Evolutionary conservation across 1,284 basidiomycete species (phyloP), one percentile per base, ranked within the genome.

Genomic region (Phellinidium pouzarii): DNA sequence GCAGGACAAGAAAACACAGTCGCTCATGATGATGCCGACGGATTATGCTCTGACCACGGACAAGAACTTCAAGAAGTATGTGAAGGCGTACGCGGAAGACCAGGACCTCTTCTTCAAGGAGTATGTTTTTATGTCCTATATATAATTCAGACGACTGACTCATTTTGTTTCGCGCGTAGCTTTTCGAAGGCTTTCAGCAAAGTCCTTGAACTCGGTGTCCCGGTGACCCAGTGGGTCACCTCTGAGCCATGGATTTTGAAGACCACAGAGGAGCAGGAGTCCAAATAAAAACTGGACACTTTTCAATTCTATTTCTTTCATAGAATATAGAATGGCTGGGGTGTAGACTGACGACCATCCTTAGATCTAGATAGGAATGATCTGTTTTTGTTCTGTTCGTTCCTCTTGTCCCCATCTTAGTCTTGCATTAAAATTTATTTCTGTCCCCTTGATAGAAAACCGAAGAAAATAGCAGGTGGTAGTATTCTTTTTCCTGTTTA

Each of bases 11-110:
- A 85, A 82, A 70, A 94, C 93, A 44, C 79, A 79, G 63, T 72
- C 80, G 36, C 74, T 99, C 46, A 98, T 99, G 94, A 98, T 98
- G 94, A 73, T 96, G 42, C 91, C 91, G 40, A 87, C 91, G 62
- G 92, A 95, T 70, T 88, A 87, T 66, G 80, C 86, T 41, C 75
- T 96, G 52, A 75, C 78, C 57, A 81, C 84, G 67, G 93, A 95
- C 75, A 94, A 92, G 80, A 75, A 72, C 60, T 94, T 94, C 81
- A 89, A 85, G 75, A 89, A 90, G 69, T 82, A 72, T 63, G 87
- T 86, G 53, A 81, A 91, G 71, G 76, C 78, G 26, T 96, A 95
- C 64, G 92, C 94, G 43, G 79, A 89, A 44, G 80, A 86, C 65
- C 79, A 89, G 68, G 78, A 87, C 11, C 73, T 86, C 26, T 96